Base-by-base conservation (phyloP, 169 alveolate genomes). In the Eimeria maxima region DNA sequence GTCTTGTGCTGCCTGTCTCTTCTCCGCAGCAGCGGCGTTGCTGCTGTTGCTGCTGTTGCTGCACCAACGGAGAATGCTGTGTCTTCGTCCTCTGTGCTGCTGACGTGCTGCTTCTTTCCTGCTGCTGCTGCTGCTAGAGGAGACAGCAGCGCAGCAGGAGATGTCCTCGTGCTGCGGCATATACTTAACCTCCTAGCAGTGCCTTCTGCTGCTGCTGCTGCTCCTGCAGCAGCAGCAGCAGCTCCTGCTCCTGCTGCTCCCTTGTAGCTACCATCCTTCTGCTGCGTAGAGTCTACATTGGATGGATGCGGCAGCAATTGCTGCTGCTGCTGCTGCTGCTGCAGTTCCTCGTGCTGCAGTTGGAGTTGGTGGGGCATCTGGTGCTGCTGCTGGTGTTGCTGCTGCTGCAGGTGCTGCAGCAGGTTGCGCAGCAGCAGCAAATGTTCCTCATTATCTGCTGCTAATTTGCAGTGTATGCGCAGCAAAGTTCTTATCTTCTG, bases 21-120 rank as follows among this genome's bases (percentile, higher is more conserved):
- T 24, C 29, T 0, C 29, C 13, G 78, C 27, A 67, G 78, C 44
- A 67, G 38, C 78, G 78, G 60, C 16, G 60, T 14, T 53, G 60
- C 78, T 29, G 78, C 78, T 67, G 78, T 24, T 53, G 60, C 60
- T 53, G 60, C 78, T 1, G 78, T 24, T 67, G 78, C 78, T 67
- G 78, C 78, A 24, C 14, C 78, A 29, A 67, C 78, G 3, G 78
- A 67, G 78, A 67, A 67, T 10, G 78, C 78, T 10, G 27, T 29
- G 78, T 67, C 78, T 67, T 67, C 78, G 78, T 67, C 78, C 20
- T 67, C 78, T n/a, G 78, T 67, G 78, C 78, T 67, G 78, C 78
- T 67, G 7, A 8, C 44, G 24, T 29, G 78, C 60, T 53, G 60
- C 60, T 53, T 53, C 20, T 53, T 53, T 67, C 78, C 14, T 67